These are phyloP conservation scores for Entrophospora sp. DNA, from an alignment of 192 early-diverging fungal species.

Conservation along the genomic window DNA sequence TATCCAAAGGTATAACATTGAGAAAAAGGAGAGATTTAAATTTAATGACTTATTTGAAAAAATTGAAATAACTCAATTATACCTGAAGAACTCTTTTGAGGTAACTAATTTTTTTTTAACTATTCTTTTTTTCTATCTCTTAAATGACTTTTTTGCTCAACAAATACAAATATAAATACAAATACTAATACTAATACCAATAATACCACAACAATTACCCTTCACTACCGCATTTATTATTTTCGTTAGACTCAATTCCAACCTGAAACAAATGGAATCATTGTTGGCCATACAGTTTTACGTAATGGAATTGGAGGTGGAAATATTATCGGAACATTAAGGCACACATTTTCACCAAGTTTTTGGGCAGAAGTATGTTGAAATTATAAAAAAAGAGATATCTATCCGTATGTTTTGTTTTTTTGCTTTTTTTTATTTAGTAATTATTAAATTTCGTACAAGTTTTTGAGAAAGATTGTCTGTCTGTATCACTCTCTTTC, in stretches of 20 bases:
- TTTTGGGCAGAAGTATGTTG: slow-evolving; percentile 57
- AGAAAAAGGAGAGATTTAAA: slow-evolving; percentile 20
- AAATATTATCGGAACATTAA: slow-evolving; percentile 67
- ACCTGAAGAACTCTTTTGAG: slow-evolving; percentile 56
- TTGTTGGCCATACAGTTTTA: slow-evolving; percentile 56
- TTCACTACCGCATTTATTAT: too few relatives aligned
- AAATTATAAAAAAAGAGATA: too few relatives aligned
- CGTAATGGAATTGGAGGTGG: slow-evolving; percentile 65
- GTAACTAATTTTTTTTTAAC: slow-evolving; percentile 21
- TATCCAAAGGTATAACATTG: slow-evolving; percentile 21
- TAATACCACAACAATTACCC: too few relatives aligned
- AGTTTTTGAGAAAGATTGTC: slow-evolving; percentile 1
- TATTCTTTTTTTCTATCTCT: not conserved
- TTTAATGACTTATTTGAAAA: not conserved
- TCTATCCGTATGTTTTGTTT: slow-evolving; percentile 1
- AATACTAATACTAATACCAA: too few relatives aligned
- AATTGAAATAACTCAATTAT: slow-evolving; percentile 38
- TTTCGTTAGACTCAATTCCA: slow-evolving; percentile 43
- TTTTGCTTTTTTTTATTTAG: not conserved
- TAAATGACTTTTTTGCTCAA: not conserved
- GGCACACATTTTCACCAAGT: slow-evolving; percentile 65
- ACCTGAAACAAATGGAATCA: slow-evolving; percentile 34
- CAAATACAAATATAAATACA: too few relatives aligned
- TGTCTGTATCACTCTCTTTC: not conserved
- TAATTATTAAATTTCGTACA: not conserved